These are phyloP conservation scores for Chalciporus sp. DNA, from an alignment of 1,284 basidiomycete genomes.

Conservation along the genomic window DNA sequence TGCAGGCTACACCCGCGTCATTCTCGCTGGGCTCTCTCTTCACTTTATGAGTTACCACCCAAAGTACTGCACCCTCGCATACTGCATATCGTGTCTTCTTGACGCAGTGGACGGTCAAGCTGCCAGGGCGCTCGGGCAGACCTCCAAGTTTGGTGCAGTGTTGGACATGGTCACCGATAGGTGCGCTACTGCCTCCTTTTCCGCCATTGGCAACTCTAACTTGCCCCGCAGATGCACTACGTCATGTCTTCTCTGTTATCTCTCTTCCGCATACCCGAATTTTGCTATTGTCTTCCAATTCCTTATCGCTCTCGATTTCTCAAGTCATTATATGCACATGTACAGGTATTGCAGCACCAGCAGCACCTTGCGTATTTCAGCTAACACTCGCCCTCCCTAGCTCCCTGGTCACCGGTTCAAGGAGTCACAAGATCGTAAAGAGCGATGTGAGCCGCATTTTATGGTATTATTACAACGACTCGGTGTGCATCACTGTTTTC, in stretches of 20 bases:
- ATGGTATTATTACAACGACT: conserved; percentile 93
- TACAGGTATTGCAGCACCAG: conserved; percentile 69
- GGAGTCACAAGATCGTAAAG: conserved; percentile 90
- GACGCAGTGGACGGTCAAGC: conserved; percentile 96
- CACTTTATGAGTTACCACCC: conserved; percentile 96
- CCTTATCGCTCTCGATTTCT: conserved; percentile 97
- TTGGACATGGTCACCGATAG: conserved; percentile 99
- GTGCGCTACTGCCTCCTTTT: conserved; percentile 42
- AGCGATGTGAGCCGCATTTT: conserved; percentile 92
- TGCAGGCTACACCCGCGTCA: conserved; percentile 87
- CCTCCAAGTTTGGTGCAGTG: conserved; percentile 96
- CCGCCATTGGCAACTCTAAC: neutral
- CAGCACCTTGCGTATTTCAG: neutral
- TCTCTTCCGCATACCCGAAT: conserved; percentile 85
- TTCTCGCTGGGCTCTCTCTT: conserved; percentile 88
- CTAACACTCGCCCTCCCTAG: conserved; percentile 44
- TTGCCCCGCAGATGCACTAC: conserved; percentile 83
- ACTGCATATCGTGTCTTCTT: conserved; percentile 90
- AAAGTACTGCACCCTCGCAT: conserved; percentile 88
- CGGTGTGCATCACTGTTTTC: conserved; percentile 46
- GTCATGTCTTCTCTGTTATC: conserved; percentile 91
- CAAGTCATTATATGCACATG: conserved; percentile 99
- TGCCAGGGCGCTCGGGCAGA: conserved; percentile 87
- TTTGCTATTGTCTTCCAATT: conserved; percentile 90
- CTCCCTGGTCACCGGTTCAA: conserved; percentile 90